Conservation (phyloP, 116 monocot species). For the Zostera marina region DNA sequence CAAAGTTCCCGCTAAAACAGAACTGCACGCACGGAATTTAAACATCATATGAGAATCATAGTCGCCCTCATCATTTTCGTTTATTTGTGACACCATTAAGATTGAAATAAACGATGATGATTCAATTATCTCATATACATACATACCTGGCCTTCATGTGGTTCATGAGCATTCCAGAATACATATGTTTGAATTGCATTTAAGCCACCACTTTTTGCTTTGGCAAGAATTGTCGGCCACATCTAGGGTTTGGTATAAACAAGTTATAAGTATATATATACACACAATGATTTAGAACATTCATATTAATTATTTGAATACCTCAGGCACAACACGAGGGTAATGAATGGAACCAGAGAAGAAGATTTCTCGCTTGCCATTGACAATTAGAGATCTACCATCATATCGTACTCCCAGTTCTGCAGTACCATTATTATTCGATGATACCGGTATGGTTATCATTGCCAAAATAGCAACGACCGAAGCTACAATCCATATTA, state of each 20-base stretch:
- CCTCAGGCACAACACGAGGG: slow-evolving; percentile 28
- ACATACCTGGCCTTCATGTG: slow-evolving; percentile 45
- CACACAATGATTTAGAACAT: no score
- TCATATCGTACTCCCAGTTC: slow-evolving; percentile 16
- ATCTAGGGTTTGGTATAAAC: no score
- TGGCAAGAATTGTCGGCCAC: slow-evolving; percentile 62
- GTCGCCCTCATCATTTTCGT: no score
- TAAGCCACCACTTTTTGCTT: slow-evolving; percentile 60
- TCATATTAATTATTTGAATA: background rate
- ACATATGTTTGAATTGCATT: slow-evolving; percentile 92
- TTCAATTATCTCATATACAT: no score
- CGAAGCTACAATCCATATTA: no score
- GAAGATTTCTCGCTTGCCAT: slow-evolving; percentile 37
- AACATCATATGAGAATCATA: no score
- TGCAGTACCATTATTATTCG: background rate
- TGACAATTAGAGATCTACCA: slow-evolving; percentile 33
- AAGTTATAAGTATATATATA: no score
- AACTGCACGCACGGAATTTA: slow-evolving; percentile 5
- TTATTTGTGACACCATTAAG: no score
- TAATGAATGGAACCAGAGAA: slow-evolving; percentile 65
- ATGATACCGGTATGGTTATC: no score
- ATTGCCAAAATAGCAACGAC: no score
- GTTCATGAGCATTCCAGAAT: slow-evolving; percentile 88
- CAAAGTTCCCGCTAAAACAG: slow-evolving; percentile 18
- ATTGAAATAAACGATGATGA: no score